Conservation (phyloP, 331 rosid species). For the Pyrus hybrid region DNA sequence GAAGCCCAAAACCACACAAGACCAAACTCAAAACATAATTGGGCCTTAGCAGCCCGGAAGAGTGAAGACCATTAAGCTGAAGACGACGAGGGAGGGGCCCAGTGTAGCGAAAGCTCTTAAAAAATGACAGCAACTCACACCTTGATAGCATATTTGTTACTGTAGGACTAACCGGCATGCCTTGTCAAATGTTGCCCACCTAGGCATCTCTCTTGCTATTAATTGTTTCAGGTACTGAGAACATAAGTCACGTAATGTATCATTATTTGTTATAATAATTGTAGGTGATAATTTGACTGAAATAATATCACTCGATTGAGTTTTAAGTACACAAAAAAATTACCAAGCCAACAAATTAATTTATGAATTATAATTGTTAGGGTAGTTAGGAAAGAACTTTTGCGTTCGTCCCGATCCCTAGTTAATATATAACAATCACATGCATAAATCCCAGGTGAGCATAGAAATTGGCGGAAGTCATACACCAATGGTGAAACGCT, state of each 20-base stretch:
- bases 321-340: background rate
- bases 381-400: conserved; percentile 54
- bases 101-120: no score
- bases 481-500: conserved; percentile 8
- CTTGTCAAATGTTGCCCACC: background rate
- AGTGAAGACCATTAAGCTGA: background rate
- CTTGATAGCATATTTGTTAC: background rate
- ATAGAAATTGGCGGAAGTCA: conserved; percentile 43
- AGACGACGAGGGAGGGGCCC: no score
- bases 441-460: conserved; percentile 26
- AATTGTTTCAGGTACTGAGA: background rate
- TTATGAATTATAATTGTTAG: background rate
- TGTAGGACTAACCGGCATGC: background rate
- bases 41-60: background rate
- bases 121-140: no score
- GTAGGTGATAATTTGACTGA: background rate
- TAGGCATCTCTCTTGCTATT: background rate
- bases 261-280: no score
- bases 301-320: background rate
- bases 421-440: background rate
- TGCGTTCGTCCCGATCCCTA: conserved; percentile 21
- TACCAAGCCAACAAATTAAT: background rate
- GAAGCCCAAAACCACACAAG: background rate
- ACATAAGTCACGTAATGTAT: no score
- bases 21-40: background rate